Conservation (phyloP, 352 stramenopile species). For the Pythium sp. region DNA sequence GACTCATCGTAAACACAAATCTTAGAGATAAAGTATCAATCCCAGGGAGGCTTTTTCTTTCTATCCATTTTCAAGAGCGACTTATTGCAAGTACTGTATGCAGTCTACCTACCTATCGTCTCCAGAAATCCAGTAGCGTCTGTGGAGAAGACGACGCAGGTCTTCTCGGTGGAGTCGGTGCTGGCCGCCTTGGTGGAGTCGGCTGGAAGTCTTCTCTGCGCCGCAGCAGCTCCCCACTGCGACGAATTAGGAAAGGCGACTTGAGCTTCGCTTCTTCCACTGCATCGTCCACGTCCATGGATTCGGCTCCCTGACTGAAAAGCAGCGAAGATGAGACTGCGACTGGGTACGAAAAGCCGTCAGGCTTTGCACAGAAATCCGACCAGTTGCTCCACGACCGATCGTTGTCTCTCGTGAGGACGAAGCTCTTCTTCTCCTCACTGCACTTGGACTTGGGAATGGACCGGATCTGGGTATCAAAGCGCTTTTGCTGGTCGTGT, state of each 20-base stretch:
- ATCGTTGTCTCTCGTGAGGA: constrained; percentile 2
- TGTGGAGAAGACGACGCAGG: constrained; percentile 13
- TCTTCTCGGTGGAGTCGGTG: neutral
- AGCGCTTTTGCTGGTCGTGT: neutral
- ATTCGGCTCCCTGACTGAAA: constrained; percentile 3
- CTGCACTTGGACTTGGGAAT: neutral
- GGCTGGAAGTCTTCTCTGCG: constrained; percentile 13
- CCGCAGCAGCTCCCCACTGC: constrained; percentile 21
- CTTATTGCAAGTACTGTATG: neutral
- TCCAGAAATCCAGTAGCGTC: constrained; percentile 47
- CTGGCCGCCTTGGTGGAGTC: constrained; percentile 1
- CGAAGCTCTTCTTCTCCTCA: neutral
- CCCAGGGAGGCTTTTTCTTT: neutral
- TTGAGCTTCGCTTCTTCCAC: constrained; percentile 5
- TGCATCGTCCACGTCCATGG: constrained; percentile 9
- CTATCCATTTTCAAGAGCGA: neutral
- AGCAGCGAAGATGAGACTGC: constrained; percentile 10
- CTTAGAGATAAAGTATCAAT: constrained; percentile 1
- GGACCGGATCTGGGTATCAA: neutral
- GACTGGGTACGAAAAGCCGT: constrained; percentile 16
- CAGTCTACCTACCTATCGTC: constrained; percentile 10
- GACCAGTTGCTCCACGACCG: constrained; percentile 20
- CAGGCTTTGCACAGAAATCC: constrained; percentile 16
- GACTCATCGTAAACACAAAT: neutral
- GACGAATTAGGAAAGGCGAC: constrained; percentile 28